Evolutionary conservation across 805 yeast species (phyloP), one percentile per base, ranked within the genome.

Genomic region (Cyberlindnera meyerae): DNA sequence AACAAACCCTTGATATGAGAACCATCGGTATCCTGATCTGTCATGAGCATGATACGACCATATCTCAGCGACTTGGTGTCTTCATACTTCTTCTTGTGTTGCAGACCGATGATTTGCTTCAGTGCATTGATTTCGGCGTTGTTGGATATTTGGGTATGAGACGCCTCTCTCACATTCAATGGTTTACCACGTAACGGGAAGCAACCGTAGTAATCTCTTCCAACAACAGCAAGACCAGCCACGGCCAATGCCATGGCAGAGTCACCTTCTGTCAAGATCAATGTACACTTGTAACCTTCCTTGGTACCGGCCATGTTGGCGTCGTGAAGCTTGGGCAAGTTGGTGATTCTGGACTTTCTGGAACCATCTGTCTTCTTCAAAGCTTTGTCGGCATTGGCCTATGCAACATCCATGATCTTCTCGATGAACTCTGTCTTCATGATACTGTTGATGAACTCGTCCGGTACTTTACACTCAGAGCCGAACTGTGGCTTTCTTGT

Each of bases 21-120:
- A 43, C 98, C 98, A 71, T 93, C 98, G 51, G 89, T 95, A 86
- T 93, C 98, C 65, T 93, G 98, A 82, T 93, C 98, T 6, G 98
- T 88, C 97, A 93, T 93, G 57, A 93, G 88, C 97, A 93, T 93
- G 34, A 93, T 74, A 58, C 88, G 96, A 25, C 98, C 98, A 56
- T 93, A 93, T 58, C 98, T 77, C 44, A 93, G 67, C 4, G 82
- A 78, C 39, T 75, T 74, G 12, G 83, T 68, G 46, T 79, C 82
- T 15, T 78, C 79, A 57, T 93, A 93, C 29, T 68, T 70, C 62
- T 87, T 90, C 52, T 83, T 87, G 62, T 93, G 98, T 60, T 89
- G 96, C 38, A 93, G 68, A 15, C 98, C 98, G 68, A 93, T 83
- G 51, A 93, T 93, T 57, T 90, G 88, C 57, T 93, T 93, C 52